phyloP scores from a whole-genome alignment of 805 yeast species.

The Candida adriatica region DNA sequence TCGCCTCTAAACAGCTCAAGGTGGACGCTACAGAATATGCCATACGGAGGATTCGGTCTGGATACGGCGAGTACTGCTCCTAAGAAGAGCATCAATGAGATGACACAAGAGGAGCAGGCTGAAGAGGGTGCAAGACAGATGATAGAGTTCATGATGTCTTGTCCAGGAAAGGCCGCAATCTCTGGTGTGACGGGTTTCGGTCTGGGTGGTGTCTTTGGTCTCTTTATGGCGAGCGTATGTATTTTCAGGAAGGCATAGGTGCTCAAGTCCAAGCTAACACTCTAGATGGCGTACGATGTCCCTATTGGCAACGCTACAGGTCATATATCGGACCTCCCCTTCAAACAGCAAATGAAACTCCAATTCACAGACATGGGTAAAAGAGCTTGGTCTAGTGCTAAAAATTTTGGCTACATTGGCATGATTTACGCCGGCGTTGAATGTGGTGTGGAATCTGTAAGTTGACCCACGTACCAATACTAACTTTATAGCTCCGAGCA shows the following conservation, averaged over 20 bases:
- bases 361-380: constrained; percentile 91
- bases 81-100: constrained; percentile 50
- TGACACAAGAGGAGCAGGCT: constrained; percentile 91
- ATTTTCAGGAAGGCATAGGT: no score
- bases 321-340: constrained; percentile 75
- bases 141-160: constrained; percentile 80
- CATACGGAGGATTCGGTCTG: constrained; percentile 35
- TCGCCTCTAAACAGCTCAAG: not conserved
- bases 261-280: no score
- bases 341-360: constrained; percentile 85
- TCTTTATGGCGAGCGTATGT: constrained; percentile 69
- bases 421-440: constrained; percentile 89
- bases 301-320: constrained; percentile 55
- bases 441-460: constrained; percentile 72
- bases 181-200: constrained; percentile 93
- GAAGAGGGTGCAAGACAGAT: constrained; percentile 81
- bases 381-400: constrained; percentile 83
- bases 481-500: constrained; percentile 42
- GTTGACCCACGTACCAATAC: constrained; percentile 2
- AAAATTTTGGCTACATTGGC: constrained; percentile 91
- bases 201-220: constrained; percentile 91
- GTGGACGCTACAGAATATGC: no score
- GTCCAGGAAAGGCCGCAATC: constrained; percentile 90
- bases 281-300: constrained; percentile 68
- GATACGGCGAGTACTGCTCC: constrained; percentile 33